Conservation (phyloP, 2,329 filamentous ascomycete species). For the Setomelanomma holmii region DNA sequence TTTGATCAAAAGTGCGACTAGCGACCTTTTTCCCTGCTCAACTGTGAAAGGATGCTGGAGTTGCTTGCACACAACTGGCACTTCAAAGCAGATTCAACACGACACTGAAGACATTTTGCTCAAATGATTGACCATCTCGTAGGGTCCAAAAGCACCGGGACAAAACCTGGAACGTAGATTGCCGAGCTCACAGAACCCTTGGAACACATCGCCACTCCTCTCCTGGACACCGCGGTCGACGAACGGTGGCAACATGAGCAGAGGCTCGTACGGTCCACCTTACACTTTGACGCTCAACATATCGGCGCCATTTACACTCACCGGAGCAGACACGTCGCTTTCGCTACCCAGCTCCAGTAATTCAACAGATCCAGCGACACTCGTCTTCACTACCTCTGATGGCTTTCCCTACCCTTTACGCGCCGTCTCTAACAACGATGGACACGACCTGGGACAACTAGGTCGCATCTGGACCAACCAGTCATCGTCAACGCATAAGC, state of each 20-base stretch:
- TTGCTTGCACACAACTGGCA: no score
- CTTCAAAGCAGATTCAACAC: no score
- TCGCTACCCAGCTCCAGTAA: constrained; percentile 31
- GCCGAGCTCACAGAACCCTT: constrained; percentile 6
- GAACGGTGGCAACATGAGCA: constrained; percentile 27
- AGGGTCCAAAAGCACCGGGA: constrained; percentile 47
- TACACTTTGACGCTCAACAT: constrained; percentile 52
- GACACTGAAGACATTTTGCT: not conserved
- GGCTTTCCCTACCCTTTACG: constrained; percentile 58
- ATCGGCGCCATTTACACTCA: constrained; percentile 55
- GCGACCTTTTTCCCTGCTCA: no score
- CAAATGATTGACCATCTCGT: not conserved
- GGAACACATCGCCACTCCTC: constrained; percentile 26
- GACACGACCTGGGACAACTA: constrained; percentile 56
- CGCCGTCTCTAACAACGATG: constrained; percentile 52
- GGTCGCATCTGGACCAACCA: constrained; percentile 62
- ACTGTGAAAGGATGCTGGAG: no score
- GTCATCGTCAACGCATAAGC: constrained; percentile 55
- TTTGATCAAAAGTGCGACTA: no score
- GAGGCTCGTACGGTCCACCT: constrained; percentile 56
- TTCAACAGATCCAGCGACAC: constrained; percentile 27
- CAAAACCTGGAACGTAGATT: constrained; percentile 55
- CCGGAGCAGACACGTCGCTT: constrained; percentile 54
- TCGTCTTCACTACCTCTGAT: constrained; percentile 53
- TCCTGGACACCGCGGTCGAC: constrained; percentile 39